Evolutionary conservation across 192 early-diverging fungal genomes (phyloP).

Genomic region (Entomortierella beljakovae): DNA sequence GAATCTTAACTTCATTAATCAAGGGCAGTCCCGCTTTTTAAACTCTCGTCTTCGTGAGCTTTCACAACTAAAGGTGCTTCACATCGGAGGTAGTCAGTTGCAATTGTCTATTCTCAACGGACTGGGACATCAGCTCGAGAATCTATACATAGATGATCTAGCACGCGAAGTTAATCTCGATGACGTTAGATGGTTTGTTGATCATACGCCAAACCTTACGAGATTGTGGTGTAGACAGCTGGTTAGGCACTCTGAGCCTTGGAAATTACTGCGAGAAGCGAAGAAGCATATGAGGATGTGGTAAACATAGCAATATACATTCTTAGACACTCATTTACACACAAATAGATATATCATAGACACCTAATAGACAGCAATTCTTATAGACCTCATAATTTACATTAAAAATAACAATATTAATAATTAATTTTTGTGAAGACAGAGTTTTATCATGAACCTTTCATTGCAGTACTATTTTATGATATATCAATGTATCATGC

Average conservation of each 20-base stretch:
- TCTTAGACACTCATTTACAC: not conserved
- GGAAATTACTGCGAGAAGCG: constrained; percentile 30
- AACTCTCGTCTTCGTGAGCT: constrained; percentile 42
- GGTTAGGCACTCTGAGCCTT: constrained; percentile 48
- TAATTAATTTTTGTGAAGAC: no score
- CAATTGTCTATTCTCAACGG: constrained; percentile 40
- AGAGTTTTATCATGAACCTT: no score
- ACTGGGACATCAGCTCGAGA: constrained; percentile 40
- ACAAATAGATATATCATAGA: not conserved
- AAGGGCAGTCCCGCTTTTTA: constrained; percentile 19
- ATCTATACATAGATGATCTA: constrained; percentile 37
- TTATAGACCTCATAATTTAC: no score
- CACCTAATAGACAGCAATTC: not conserved
- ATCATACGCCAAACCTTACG: constrained; percentile 46
- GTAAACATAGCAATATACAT: constrained; percentile 9
- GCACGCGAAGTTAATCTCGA: constrained; percentile 35
- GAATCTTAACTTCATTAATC: constrained; percentile 32
- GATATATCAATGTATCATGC: no score
- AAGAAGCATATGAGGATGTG: constrained; percentile 37
- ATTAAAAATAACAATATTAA: no score
- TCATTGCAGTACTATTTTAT: no score
- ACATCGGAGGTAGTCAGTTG: constrained; percentile 42
- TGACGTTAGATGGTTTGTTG: constrained; percentile 46
- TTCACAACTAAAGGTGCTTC: constrained; percentile 34
- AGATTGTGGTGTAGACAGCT: constrained; percentile 48